Percentiles rank a stretch among this genome's conserved stretches.
Conservation (phyloP, 2,329 filamentous ascomycete genomes). For the Ceratocystis diversiconidia region DNA sequence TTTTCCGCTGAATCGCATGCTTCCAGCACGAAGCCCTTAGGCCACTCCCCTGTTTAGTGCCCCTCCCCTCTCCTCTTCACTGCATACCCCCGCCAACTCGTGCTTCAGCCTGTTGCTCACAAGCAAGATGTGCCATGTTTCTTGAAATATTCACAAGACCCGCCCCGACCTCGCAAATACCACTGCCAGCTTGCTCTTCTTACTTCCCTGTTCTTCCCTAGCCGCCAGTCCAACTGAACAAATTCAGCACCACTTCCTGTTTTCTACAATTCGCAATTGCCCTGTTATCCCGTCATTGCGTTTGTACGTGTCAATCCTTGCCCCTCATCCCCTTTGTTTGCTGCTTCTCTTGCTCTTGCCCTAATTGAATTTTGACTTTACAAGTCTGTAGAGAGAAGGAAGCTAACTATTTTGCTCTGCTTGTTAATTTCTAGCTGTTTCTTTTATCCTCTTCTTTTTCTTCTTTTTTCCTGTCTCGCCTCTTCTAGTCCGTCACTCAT, state of each 20-base stretch:
- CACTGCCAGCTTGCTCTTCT: neutral
- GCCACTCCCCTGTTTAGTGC: neutral
- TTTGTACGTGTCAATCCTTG: conserved; percentile 8
- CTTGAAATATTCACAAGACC: conserved; percentile 14
- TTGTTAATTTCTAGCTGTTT: conserved; percentile 1
- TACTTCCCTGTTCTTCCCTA: neutral
- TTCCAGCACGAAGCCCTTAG: neutral
- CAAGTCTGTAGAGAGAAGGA: conserved; percentile 5
- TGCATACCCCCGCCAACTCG: conserved; percentile 8
- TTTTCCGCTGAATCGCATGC: neutral
- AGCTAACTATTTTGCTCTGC: conserved; percentile 10
- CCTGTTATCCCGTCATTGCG: conserved; percentile 3
- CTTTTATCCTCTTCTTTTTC: neutral
- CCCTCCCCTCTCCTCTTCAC: neutral
- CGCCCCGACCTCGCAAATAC: conserved; percentile 16
- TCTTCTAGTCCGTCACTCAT: conserved; percentile 19
- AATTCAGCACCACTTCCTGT: neutral
- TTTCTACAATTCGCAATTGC: conserved; percentile 2
- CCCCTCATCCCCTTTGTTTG: conserved; percentile 4
- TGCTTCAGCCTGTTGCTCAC: neutral
- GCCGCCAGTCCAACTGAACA: conserved; percentile 4
- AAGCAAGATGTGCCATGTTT: neutral
- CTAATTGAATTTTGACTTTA: conserved; percentile 7
- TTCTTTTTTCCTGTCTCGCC: conserved; percentile 18
- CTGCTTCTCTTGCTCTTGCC: neutral